Percentiles rank a stretch among this genome's conserved stretches.
Evolutionary conservation across 73 alveolate species (phyloP).

Genomic region (Stentor roeselii): DNA sequence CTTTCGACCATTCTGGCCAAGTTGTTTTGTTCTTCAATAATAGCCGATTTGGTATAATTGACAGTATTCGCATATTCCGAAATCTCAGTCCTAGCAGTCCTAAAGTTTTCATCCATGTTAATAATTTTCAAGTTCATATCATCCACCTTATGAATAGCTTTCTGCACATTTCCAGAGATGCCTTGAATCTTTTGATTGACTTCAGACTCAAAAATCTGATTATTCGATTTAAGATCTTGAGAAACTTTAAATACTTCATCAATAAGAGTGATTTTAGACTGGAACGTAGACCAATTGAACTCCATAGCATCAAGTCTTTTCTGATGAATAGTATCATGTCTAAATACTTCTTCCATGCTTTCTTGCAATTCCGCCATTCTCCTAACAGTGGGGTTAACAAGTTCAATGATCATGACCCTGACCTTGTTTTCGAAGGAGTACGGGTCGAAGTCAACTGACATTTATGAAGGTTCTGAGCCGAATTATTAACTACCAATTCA

Average conservation of each 20-base stretch:
- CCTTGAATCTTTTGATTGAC: not conserved
- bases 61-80: not conserved
- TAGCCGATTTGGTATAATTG: not conserved
- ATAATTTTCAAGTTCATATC: not conserved
- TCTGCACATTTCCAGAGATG: not conserved
- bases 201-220: not conserved
- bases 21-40: not conserved
- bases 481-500: no score
- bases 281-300: not conserved
- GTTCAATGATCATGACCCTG: not conserved
- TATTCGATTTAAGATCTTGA: not conserved
- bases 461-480: not conserved
- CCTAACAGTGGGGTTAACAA: not conserved
- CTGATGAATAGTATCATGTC: not conserved
- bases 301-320: not conserved
- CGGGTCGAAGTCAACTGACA: not conserved
- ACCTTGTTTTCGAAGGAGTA: not conserved
- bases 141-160: not conserved
- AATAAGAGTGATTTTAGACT: not conserved
- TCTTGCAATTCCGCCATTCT: not conserved
- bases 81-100: not conserved
- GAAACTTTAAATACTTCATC: not conserved
- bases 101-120: not conserved
- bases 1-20: not conserved
- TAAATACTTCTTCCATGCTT: not conserved